Conservation (phyloP, 805 yeast species). For the Starmerella lactis-condensi region DNA sequence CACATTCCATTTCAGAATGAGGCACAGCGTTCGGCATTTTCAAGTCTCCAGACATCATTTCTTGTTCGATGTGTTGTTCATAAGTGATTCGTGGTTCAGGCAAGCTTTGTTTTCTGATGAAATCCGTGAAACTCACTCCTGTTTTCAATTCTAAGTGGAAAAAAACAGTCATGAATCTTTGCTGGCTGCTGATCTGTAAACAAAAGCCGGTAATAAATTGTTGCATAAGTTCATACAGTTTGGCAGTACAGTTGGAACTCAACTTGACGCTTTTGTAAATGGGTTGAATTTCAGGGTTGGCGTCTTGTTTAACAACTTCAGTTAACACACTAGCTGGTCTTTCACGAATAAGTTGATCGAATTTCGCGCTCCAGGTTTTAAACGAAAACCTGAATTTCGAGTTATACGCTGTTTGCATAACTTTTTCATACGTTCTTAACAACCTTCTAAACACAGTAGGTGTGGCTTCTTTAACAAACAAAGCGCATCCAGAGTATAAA, state of each 20-base stretch:
- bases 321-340: background rate
- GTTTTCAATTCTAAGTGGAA: conserved; percentile 29
- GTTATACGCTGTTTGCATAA: conserved; percentile 24
- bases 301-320: background rate
- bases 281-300: too few species aligned
- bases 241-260: background rate
- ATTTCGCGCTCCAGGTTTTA: conserved; percentile 17
- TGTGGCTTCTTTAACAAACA: conserved; percentile 44
- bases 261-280: background rate
- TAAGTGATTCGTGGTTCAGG: background rate
- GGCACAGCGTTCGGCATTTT: background rate
- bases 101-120: conserved; percentile 2
- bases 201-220: conserved; percentile 5
- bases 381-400: conserved; percentile 20
- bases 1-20: background rate
- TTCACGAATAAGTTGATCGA: conserved; percentile 6
- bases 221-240: conserved; percentile 2
- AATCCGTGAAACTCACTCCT: conserved; percentile 21
- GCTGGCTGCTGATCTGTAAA: conserved; percentile 25
- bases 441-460: conserved; percentile 29
- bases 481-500: conserved; percentile 31
- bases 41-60: too few species aligned
- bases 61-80: background rate
- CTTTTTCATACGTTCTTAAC: conserved; percentile 26
- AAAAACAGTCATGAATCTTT: conserved; percentile 30